These are phyloP conservation scores for Zostera marina DNA, from an alignment of 116 monocot genomes.

Conservation along the genomic window DNA sequence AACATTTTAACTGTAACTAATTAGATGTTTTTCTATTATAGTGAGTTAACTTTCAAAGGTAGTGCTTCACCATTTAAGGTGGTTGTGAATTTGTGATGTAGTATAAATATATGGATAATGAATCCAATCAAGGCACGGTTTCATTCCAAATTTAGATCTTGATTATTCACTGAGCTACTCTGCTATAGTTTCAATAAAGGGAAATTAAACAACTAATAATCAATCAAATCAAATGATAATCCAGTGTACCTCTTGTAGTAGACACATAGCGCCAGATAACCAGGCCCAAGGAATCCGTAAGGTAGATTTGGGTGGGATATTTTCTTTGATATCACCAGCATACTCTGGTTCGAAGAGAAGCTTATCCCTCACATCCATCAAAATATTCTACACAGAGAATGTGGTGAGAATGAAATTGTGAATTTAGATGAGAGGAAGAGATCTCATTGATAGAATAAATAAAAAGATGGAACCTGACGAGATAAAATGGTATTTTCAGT, in stretches of 20 bases:
- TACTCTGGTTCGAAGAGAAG: constrained; percentile 95
- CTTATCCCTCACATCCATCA: constrained; percentile 96
- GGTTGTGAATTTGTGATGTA: no score
- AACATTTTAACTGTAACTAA: no score
- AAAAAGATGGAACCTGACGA: constrained; percentile 31
- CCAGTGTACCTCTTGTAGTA: constrained; percentile 72
- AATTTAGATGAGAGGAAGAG: neutral
- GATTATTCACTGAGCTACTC: no score
- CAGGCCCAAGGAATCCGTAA: constrained; percentile 75
- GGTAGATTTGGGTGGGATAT: constrained; percentile 64
- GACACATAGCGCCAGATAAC: constrained; percentile 67
- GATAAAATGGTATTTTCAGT: constrained; percentile 27
- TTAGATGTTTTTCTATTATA: no score
- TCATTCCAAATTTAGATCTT: no score
- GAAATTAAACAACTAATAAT: neutral
- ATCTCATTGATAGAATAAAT: neutral
- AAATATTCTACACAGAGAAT: constrained; percentile 39
- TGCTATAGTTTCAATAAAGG: no score
- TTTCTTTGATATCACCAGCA: constrained; percentile 76
- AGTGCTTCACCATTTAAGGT: no score
- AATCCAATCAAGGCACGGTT: no score
- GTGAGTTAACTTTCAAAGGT: no score
- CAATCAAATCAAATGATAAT: neutral
- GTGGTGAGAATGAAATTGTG: neutral
- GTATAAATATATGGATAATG: no score